Evolutionary conservation across 805 yeast species (phyloP), one percentile per base, ranked within the genome.

Genomic region (Sugiyamaella lignohabitans): DNA sequence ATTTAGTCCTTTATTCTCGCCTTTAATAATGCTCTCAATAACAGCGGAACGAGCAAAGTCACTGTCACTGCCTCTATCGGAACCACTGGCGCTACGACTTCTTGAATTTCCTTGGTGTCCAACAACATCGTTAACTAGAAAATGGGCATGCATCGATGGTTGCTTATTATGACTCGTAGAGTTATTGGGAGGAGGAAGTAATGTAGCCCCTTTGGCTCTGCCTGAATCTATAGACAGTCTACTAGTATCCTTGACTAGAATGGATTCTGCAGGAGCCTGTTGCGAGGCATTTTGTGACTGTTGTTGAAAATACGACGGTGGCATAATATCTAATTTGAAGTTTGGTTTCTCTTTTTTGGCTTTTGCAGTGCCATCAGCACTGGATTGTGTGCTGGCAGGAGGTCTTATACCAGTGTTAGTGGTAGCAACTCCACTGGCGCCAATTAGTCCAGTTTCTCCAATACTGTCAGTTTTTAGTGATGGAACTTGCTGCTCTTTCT

Each of bases 111-210:
- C 69, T 44, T 67, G 56, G 55, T 74, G 80, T 57, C 77, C 81
- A n/a, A 78, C 60, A 1, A 82, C 71, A 47, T 84, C 89, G 51
- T 80, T 84, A 6, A 79, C 80, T 54, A 74, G 75, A 60, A 85
- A 85, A 64, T 84, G 95, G 0, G 93, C 88, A 64, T 85, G 95
- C 52, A 82, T 81, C 0, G 85, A 75, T 16, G 84, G 73, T 18
- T 74, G 60, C 60, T 78, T 75, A 54, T 76, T 75, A 57, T 76
- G 83, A 34, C 11, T 8, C 11, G 8, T 27, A 8, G 32, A 8
- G 14, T 27, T 27, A 27, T 27, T 27, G 11, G 51, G 16, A 35
- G 44, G 16, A 18, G 45, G 23, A n/a, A n/a, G n/a, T n/a, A n/a
- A n/a, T n/a, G n/a, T n/a, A n/a, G n/a, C n/a, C n/a, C n/a, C n/a